Evolutionary conservation across 805 yeast species (phyloP).

Genomic region (Zygosaccharomyces bailii): DNA sequence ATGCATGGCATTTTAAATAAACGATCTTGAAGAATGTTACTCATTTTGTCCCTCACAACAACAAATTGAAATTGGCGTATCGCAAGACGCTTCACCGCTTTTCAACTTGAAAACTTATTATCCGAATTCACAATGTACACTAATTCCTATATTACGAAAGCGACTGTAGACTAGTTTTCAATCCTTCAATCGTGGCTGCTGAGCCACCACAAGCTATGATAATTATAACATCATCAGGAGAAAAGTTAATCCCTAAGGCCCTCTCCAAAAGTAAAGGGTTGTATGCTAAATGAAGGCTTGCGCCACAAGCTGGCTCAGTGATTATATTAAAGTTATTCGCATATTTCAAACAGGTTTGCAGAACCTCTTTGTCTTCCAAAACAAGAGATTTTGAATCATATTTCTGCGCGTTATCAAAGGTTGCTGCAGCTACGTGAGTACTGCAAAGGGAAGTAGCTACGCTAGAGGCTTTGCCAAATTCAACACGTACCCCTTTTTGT

Average conservation of each 20-base stretch:
- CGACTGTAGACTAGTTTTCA: conserved; percentile 8
- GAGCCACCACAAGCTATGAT: conserved; percentile 56
- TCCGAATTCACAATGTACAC: not conserved
- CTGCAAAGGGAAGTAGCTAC: conserved; percentile 67
- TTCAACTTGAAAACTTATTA: too few species aligned
- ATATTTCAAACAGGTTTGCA: conserved; percentile 48
- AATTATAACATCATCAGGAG: conserved; percentile 43
- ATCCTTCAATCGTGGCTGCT: conserved; percentile 28
- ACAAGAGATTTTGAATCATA: conserved; percentile 43
- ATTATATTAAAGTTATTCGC: conserved; percentile 48
- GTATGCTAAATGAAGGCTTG: conserved; percentile 52
- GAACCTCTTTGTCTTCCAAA: conserved; percentile 54
- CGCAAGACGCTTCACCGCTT: too few species aligned
- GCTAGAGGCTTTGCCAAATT: conserved; percentile 46
- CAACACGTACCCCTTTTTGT: conserved; percentile 43
- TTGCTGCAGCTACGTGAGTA: conserved; percentile 48
- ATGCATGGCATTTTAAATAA: too few species aligned
- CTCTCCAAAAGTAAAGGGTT: conserved; percentile 23
- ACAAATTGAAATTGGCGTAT: too few species aligned
- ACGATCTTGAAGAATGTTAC: too few species aligned
- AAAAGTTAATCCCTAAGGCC: conserved; percentile 27
- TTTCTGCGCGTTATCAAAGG: conserved; percentile 43
- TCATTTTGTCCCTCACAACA: too few species aligned
- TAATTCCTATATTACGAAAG: not conserved
- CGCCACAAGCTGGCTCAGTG: conserved; percentile 73